phyloP scores from a whole-genome alignment of 2,329 filamentous ascomycete species.

The Fusarium coicis region DNA sequence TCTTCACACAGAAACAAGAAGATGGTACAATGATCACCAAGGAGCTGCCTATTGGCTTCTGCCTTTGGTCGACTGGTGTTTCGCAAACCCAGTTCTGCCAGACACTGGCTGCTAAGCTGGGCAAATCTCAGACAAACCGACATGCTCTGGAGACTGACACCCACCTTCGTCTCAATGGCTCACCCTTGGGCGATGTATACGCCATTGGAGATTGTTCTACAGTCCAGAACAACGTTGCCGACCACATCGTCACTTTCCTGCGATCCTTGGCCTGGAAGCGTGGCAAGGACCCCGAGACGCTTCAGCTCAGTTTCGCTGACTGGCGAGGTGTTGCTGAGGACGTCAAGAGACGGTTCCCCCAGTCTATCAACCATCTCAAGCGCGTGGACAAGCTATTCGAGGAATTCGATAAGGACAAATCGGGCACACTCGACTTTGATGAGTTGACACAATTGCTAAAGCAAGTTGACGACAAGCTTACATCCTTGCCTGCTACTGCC shows the following conservation, averaged over 20 bases:
- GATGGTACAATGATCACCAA: slow-evolving; percentile 83
- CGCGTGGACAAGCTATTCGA: slow-evolving; percentile 91
- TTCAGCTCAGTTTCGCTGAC: slow-evolving; percentile 86
- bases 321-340: slow-evolving; percentile 87
- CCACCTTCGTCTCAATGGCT: slow-evolving; percentile 87
- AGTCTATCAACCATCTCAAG: slow-evolving; percentile 86
- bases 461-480: slow-evolving; percentile 95
- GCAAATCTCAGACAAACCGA: slow-evolving; percentile 81
- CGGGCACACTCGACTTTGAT: slow-evolving; percentile 91
- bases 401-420: slow-evolving; percentile 92
- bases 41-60: slow-evolving; percentile 95
- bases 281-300: slow-evolving; percentile 87
- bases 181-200: slow-evolving; percentile 94
- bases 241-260: slow-evolving; percentile 90
- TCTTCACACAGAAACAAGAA: slow-evolving; percentile 85
- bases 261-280: slow-evolving; percentile 91
- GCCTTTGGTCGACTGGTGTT: slow-evolving; percentile 97
- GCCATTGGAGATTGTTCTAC: slow-evolving; percentile 96
- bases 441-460: slow-evolving; percentile 88
- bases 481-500: slow-evolving; percentile 91
- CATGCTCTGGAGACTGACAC: slow-evolving; percentile 95
- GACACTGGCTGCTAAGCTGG: slow-evolving; percentile 80
- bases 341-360: slow-evolving; percentile 90
- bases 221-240: slow-evolving; percentile 95
- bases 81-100: slow-evolving; percentile 85